These are phyloP conservation scores for Juncus inflexus DNA, from an alignment of 176 grass and related monocot species.

Conservation along the genomic window DNA sequence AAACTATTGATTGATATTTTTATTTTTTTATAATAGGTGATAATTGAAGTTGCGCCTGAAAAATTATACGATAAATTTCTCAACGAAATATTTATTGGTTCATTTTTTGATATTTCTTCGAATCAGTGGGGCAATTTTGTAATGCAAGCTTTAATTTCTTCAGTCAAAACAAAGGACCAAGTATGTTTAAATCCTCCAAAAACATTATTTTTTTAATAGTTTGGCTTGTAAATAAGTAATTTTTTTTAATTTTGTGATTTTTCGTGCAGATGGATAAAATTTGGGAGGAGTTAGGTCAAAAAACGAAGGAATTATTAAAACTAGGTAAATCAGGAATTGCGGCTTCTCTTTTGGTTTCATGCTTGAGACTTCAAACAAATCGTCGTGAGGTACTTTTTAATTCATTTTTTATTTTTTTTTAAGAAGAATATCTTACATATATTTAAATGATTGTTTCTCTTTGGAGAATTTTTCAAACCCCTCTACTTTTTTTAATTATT, in stretches of 20 bases:
- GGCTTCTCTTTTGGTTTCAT: slow-evolving; percentile 81
- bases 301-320: slow-evolving; percentile 76
- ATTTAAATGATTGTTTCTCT: too few relatives aligned
- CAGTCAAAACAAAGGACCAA: slow-evolving; percentile 72
- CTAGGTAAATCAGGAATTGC: slow-evolving; percentile 68
- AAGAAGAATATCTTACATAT: not conserved
- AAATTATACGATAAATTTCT: slow-evolving; percentile 55
- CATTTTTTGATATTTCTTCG: slow-evolving; percentile 79
- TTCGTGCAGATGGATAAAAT: slow-evolving; percentile 64
- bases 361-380: slow-evolving; percentile 61
- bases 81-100: slow-evolving; percentile 51
- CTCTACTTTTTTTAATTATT: too few relatives aligned
- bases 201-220: too few relatives aligned
- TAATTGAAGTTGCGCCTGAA: slow-evolving; percentile 84
- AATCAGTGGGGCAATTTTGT: slow-evolving; percentile 89
- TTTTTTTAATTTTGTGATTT: slow-evolving; percentile 17
- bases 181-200: slow-evolving; percentile 22
- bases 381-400: slow-evolving; percentile 46
- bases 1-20: not conserved
- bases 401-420: slow-evolving; percentile 21
- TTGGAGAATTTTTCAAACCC: too few relatives aligned
- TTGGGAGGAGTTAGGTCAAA: slow-evolving; percentile 83
- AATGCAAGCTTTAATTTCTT: slow-evolving; percentile 86
- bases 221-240: slow-evolving; percentile 2
- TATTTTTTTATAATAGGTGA: slow-evolving; percentile 44